These are phyloP conservation scores for Tetrahymena malaccensis DNA, from an alignment of 73 alveolate species.

Conservation along the genomic window DNA sequence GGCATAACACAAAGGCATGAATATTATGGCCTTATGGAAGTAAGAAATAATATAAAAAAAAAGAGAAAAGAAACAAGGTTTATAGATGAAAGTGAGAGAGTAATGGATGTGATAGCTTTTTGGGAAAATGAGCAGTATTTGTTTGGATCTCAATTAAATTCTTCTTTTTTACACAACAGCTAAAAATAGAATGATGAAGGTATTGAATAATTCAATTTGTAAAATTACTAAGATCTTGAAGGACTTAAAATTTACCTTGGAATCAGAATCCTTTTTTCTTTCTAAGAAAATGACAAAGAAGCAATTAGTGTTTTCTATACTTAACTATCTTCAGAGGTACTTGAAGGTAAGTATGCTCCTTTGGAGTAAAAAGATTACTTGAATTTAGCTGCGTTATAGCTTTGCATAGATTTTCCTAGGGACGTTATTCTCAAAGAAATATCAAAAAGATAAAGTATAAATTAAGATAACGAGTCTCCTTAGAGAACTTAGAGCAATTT, in stretches of 20 bases:
- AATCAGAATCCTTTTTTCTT: background rate
- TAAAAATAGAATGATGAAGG: background rate
- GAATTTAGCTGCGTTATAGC: background rate
- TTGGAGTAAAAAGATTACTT: background rate
- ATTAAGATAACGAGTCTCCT: background rate
- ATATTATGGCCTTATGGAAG: background rate
- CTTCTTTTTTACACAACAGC: background rate
- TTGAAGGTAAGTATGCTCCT: background rate
- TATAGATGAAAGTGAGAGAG: background rate
- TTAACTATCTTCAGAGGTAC: background rate
- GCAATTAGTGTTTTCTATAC: background rate
- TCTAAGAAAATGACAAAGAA: background rate
- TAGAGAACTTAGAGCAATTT: background rate
- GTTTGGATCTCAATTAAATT: background rate
- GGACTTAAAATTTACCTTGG: background rate
- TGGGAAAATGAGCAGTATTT: background rate
- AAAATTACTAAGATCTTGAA: background rate
- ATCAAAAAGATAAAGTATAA: background rate
- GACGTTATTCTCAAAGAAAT: background rate
- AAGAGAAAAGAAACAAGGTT: background rate
- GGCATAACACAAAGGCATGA: background rate
- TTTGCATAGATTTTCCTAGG: background rate
- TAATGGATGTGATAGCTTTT: background rate
- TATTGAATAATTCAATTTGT: background rate
- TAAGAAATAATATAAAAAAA: background rate